Base-by-base conservation (phyloP, 768 basidiomycete species). In the Glaciozyma antarctica region DNA sequence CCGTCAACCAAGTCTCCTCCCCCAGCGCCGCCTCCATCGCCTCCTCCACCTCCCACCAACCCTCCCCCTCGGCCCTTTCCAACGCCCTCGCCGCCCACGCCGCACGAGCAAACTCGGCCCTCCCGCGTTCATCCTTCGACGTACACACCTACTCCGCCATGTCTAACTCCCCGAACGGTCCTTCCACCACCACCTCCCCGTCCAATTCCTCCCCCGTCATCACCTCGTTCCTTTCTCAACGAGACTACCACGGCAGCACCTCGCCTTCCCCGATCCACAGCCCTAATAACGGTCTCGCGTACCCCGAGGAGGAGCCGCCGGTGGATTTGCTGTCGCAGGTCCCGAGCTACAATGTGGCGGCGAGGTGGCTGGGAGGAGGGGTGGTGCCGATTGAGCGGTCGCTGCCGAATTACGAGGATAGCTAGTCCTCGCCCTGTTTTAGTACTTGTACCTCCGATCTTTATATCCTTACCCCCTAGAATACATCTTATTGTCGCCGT, bases 321-420 rank as follows among this genome's bases (percentile, higher is more conserved):
- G 65, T 73, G 58, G 74, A 77, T 41, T 74, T 85, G 83, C 72
- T 88, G 82, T 69, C 84, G 81, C 79, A 88, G 61, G 80, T 95
- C 22, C 94, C 94, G 2, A 84, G 88, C 70, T 98, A 98, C 76
- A 81, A 81, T 24, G 81, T 88, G 54, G 90, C 93, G 4, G 84
- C 86, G 66, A 92, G 91, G 9, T 94, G 93, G 77, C 81, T 93
- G 32, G 92, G 92, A 10, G 83, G 82, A 6, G 91, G 92, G 8
- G 86, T 93, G n/a, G 85, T 87, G 15, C 91, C 94, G 21, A 86
- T 87, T 71, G 80, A 86, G 79, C 80, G 79, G 32, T 90, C 88
- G 9, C 74, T 94, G 70, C 93, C 93, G 55, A 88, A 85, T 47
- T 98, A 98, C 71, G 90, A 89, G 70, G 90, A 90, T 57, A 32